Evolutionary conservation across 768 basidiomycete species (phyloP).

Genomic region (Butyriboletus loyo): DNA sequence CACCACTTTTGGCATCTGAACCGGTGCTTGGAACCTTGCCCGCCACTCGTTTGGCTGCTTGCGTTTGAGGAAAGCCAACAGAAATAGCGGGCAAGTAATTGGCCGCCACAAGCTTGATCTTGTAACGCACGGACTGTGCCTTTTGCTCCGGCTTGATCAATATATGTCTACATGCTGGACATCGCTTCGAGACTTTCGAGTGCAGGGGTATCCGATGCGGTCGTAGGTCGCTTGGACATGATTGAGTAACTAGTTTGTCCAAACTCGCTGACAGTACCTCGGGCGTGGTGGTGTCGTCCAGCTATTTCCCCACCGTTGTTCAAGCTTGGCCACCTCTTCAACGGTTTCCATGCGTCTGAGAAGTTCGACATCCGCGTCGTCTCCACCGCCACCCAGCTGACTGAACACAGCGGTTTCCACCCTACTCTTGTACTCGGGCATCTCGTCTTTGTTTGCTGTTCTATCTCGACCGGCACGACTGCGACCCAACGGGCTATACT

Average conservation of each 20-base stretch:
- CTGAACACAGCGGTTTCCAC: conserved; percentile 60
- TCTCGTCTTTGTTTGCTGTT: conserved; percentile 70
- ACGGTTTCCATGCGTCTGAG: conserved; percentile 61
- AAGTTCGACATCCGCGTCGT: conserved; percentile 68
- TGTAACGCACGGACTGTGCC: conserved; percentile 89
- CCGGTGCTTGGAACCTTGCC: conserved; percentile 36
- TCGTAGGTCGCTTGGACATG: conserved; percentile 61
- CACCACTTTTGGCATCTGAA: conserved; percentile 36
- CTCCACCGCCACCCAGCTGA: conserved; percentile 53
- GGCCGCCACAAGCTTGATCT: conserved; percentile 95
- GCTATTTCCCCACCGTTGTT: conserved; percentile 78
- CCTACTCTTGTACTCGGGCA: conserved; percentile 72
- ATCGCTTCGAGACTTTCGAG: conserved; percentile 94
- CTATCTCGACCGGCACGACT: conserved; percentile 54
- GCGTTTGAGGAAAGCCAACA: conserved; percentile 61
- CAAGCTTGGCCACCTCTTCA: conserved; percentile 63
- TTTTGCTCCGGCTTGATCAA: conserved; percentile 99
- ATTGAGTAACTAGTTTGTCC: background rate
- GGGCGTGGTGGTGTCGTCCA: conserved; percentile 69
- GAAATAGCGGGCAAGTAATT: conserved; percentile 90
- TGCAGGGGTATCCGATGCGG: conserved; percentile 90
- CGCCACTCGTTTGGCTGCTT: conserved; percentile 35
- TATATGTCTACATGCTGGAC: conserved; percentile 91
- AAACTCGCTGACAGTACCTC: conserved; percentile 39
- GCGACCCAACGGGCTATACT: conserved; percentile 63